Conservation (phyloP, 106 monocot species). For the Platanthera guangdongensis region DNA sequence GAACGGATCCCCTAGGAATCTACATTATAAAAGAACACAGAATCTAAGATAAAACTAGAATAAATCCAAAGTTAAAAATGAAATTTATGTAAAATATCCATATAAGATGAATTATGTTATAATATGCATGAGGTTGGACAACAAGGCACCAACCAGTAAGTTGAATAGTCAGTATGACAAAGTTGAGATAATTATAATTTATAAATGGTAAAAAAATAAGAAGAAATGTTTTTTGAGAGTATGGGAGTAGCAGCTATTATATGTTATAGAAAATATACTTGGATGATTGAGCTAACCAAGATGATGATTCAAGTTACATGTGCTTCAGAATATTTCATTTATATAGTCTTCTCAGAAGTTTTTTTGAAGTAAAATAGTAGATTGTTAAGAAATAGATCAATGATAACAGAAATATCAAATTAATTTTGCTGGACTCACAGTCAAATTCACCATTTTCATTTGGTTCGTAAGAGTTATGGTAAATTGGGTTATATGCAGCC, state of each 20-base stretch:
- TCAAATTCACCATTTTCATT: slow-evolving; percentile 55
- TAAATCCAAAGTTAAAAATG: not conserved
- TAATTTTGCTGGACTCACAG: slow-evolving; percentile 28
- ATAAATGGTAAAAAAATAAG: not conserved
- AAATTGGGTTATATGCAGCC: slow-evolving; percentile 64
- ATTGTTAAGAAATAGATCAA: not conserved
- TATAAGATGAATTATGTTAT: not conserved
- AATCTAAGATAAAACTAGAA: not conserved
- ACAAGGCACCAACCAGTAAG: not conserved
- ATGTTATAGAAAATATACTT: not conserved
- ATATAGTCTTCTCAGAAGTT: not conserved
- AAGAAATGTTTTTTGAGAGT: not conserved
- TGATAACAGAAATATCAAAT: not conserved
- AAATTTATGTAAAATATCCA: not conserved
- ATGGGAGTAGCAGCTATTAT: not conserved
- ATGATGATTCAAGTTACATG: not conserved
- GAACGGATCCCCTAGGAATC: not conserved
- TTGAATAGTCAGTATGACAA: not conserved
- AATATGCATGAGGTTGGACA: not conserved
- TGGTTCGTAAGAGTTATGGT: slow-evolving; percentile 47
- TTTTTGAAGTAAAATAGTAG: not conserved
- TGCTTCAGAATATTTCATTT: not conserved
- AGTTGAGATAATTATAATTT: not conserved
- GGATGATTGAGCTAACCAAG: not conserved
- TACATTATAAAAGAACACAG: not conserved